phyloP scores from a whole-genome alignment of 1,284 basidiomycete genomes.

The Ustilago nuda region DNA sequence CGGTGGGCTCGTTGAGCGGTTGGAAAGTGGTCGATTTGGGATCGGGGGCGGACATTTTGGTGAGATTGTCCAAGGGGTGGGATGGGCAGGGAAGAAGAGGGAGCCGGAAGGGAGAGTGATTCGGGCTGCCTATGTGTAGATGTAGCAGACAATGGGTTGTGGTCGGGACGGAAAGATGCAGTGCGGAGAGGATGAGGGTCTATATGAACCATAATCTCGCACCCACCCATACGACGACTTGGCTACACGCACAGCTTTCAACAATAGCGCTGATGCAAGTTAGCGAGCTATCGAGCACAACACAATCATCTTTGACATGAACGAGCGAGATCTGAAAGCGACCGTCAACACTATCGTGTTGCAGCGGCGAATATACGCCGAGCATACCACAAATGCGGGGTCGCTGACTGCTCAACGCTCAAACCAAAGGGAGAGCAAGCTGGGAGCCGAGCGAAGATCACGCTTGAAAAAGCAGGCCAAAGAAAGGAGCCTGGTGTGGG shows the following conservation, averaged over 20 bases:
- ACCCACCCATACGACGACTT: not conserved
- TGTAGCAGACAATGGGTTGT: conserved; percentile 2
- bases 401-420: not conserved
- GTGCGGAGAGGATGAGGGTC: not conserved
- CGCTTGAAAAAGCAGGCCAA: not conserved
- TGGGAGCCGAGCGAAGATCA: conserved; percentile 1
- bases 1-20: conserved; percentile 44
- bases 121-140: not conserved
- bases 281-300: conserved; percentile 5
- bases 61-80: not conserved
- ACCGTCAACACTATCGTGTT: not conserved
- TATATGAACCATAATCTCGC: conserved; percentile 4
- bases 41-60: conserved; percentile 33
- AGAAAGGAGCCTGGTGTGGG: not conserved
- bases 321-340: conserved; percentile 10
- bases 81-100: not conserved
- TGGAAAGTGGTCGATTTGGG: conserved; percentile 44
- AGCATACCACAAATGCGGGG: conserved; percentile 3
- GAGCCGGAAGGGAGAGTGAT: not conserved
- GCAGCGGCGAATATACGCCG: not conserved
- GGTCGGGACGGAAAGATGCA: not conserved
- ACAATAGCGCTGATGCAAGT: not conserved
- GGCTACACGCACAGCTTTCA: conserved; percentile 2
- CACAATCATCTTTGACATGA: not conserved
- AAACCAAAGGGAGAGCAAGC: not conserved